Evolutionary conservation across 176 grass and related monocot species (phyloP).

Genomic region (Carex scoparia): DNA sequence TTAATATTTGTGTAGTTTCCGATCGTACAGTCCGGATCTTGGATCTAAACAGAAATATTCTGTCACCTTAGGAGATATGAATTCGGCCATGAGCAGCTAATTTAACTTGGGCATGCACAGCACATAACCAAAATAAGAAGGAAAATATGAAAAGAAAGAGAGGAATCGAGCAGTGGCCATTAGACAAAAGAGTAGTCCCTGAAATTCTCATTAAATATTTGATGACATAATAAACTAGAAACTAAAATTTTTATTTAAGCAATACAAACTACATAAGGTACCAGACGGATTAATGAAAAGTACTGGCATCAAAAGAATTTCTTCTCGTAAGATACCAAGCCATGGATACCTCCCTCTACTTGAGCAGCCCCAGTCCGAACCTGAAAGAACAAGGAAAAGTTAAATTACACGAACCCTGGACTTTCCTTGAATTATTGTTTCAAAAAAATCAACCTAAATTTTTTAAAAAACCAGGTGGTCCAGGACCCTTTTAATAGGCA

Average conservation of each 20-base stretch:
- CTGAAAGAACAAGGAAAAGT: slow-evolving; percentile 22
- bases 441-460: not conserved
- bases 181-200: not conserved
- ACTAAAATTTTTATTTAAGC: not conserved
- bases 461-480: not conserved
- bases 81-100: not conserved
- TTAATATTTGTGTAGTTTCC: too few relatives aligned
- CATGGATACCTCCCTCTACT: slow-evolving; percentile 80
- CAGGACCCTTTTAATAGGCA: not conserved
- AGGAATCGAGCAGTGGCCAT: not conserved
- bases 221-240: not conserved
- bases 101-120: not conserved
- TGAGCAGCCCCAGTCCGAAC: slow-evolving; percentile 83
- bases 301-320: slow-evolving; percentile 45
- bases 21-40: too few relatives aligned
- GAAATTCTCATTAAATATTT: not conserved
- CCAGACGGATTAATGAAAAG: not conserved
- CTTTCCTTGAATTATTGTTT: not conserved
- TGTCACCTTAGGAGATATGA: too few relatives aligned
- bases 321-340: slow-evolving; percentile 84
- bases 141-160: not conserved
- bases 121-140: not conserved
- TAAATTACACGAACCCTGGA: not conserved
- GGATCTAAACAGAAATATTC: too few relatives aligned
- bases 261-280: not conserved